Conservation (phyloP, 1,284 basidiomycete species). For the Fistulinella cinereoalba region DNA sequence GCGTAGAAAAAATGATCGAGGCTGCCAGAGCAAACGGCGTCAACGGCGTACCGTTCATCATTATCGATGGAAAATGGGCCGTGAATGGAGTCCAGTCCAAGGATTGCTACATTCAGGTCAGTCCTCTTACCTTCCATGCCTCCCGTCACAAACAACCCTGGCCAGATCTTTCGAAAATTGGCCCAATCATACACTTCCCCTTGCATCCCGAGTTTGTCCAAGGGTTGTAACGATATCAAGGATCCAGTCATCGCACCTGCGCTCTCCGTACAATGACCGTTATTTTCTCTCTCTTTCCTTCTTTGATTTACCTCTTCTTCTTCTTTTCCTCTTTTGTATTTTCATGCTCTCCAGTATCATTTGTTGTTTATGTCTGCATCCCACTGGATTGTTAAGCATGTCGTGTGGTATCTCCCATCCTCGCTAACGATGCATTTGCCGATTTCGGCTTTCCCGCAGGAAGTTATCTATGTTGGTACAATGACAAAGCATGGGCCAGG, state of each 20-base stretch:
- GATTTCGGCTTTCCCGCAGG: conserved; percentile 15
- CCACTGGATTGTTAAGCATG: conserved; percentile 18
- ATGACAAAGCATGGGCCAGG: conserved; percentile 15
- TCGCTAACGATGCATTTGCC: conserved; percentile 12
- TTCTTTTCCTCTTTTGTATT: background rate
- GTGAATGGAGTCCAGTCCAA: conserved; percentile 71
- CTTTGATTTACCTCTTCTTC: background rate
- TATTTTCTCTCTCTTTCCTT: background rate
- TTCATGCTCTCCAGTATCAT: background rate
- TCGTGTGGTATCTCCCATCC: conserved; percentile 11
- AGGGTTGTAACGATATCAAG: conserved; percentile 23
- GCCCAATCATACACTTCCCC: conserved; percentile 22
- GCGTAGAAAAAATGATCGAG: conserved; percentile 65
- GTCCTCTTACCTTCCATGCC: conserved; percentile 8
- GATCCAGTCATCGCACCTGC: conserved; percentile 17
- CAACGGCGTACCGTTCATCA: conserved; percentile 75
- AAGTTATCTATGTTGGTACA: conserved; percentile 11
- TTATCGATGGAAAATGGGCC: conserved; percentile 79
- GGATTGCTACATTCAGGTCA: conserved; percentile 70
- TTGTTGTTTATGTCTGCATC: conserved; percentile 2
- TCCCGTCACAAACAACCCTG: background rate
- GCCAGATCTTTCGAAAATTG: conserved; percentile 31
- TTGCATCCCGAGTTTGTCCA: background rate
- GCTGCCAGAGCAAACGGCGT: conserved; percentile 70
- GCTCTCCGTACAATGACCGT: conserved; percentile 24